These are phyloP conservation scores for Castanospermum australe DNA, from an alignment of 306 rosid species.

Conservation along the genomic window DNA sequence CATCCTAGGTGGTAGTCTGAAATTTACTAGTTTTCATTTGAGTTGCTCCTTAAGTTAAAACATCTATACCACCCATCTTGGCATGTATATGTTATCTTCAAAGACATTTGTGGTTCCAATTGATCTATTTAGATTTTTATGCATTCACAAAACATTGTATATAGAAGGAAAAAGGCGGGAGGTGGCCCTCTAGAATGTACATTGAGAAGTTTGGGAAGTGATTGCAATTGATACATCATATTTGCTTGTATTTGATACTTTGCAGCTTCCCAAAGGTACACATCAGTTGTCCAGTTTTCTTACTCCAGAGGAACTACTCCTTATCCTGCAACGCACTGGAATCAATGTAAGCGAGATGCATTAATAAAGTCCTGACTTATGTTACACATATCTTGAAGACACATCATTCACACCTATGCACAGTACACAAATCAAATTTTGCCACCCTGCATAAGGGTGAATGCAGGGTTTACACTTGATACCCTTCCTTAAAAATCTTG, in stretches of 20 bases:
- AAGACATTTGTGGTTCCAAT: neutral
- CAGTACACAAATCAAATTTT: no score
- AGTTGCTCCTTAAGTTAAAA: neutral
- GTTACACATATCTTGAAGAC: neutral
- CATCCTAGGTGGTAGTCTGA: no score
- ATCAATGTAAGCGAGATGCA: slow-evolving; percentile 48
- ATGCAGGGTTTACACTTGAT: no score
- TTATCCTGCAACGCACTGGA: slow-evolving; percentile 72
- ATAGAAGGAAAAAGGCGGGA: no score
- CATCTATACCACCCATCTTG: neutral
- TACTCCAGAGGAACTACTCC: slow-evolving; percentile 79
- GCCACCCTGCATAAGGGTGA: no score
- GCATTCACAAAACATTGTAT: neutral
- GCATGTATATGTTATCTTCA: neutral
- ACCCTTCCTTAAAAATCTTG: no score
- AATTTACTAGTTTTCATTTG: neutral
- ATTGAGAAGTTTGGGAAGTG: neutral
- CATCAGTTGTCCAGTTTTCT: slow-evolving; percentile 85
- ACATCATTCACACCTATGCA: no score
- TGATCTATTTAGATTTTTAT: neutral
- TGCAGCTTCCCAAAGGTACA: slow-evolving; percentile 91
- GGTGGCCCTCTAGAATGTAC: no score
- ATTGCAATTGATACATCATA: neutral
- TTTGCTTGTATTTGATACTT: slow-evolving; percentile 3
- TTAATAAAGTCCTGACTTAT: neutral